Evolutionary conservation across 1,139 yeast genomes (phyloP).

Genomic region (Candida sp.): DNA sequence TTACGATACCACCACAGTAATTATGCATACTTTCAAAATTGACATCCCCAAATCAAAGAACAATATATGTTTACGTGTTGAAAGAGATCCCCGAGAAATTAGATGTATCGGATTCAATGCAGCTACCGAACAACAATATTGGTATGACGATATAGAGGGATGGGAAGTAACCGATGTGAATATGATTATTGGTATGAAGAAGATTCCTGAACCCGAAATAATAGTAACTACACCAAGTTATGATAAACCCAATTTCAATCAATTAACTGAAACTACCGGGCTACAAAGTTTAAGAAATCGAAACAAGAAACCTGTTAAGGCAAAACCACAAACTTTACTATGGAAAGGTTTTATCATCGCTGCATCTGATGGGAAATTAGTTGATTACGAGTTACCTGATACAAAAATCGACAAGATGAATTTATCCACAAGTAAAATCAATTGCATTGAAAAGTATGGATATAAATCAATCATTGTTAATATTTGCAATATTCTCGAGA

Average conservation of each 20-base stretch:
- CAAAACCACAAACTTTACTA: background rate
- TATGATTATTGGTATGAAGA: constrained; percentile 69
- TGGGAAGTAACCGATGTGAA: constrained; percentile 82
- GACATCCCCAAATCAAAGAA: constrained; percentile 70
- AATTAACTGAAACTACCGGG: constrained; percentile 18
- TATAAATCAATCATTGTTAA: constrained; percentile 73
- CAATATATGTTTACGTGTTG: constrained; percentile 81
- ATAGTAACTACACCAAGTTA: background rate
- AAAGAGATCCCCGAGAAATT: constrained; percentile 88
- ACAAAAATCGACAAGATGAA: constrained; percentile 12
- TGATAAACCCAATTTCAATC: constrained; percentile 8
- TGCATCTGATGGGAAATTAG: constrained; percentile 57
- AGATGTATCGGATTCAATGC: constrained; percentile 84
- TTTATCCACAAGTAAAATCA: constrained; percentile 38
- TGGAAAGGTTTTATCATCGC: constrained; percentile 85
- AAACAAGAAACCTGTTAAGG: background rate
- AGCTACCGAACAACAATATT: constrained; percentile 66
- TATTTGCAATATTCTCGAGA: constrained; percentile 69
- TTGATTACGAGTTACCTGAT: constrained; percentile 57
- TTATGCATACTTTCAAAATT: constrained; percentile 69
- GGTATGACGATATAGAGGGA: constrained; percentile 62
- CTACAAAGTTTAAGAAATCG: constrained; percentile 17
- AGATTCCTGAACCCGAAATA: constrained; percentile 16
- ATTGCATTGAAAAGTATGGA: constrained; percentile 59
- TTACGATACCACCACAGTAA: constrained; percentile 51